Conservation (phyloP, 2,329 filamentous ascomycete species). For the Neonectria faginata region DNA sequence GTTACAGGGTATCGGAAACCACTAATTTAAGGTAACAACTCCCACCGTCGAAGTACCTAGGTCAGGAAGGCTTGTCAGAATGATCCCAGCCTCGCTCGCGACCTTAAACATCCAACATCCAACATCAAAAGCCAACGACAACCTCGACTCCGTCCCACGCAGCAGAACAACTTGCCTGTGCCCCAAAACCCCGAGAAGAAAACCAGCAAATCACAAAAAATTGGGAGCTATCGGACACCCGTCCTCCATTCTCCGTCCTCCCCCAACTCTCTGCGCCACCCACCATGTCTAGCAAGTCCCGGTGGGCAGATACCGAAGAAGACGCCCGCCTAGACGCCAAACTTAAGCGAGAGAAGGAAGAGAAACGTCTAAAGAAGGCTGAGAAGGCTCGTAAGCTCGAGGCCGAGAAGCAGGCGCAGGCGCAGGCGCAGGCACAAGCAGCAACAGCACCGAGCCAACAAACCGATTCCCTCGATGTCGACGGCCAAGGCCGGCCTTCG, state of each 20-base stretch:
- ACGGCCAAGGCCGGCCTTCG: constrained; percentile 58
- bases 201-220: not conserved
- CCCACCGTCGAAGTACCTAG: not conserved
- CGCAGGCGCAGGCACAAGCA: constrained; percentile 51
- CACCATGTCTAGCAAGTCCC: constrained; percentile 75
- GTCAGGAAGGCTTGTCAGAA: too few species aligned
- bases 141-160: not conserved
- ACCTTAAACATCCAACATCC: constrained; percentile 8
- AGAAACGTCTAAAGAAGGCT: constrained; percentile 85
- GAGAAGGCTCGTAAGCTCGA: constrained; percentile 81
- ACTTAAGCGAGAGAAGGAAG: constrained; percentile 85
- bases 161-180: not conserved
- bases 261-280: not conserved
- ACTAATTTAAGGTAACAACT: not conserved
- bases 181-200: not conserved
- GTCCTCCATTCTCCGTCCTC: not conserved
- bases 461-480: constrained; percentile 22
- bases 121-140: not conserved
- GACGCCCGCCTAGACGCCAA: constrained; percentile 80
- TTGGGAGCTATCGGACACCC: too few species aligned
- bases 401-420: constrained; percentile 53
- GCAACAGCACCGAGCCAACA: not conserved
- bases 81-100: constrained; percentile 18
- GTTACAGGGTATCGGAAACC: constrained; percentile 1
- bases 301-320: constrained; percentile 89